Percentiles rank a stretch among this genome's conserved stretches.
These are phyloP conservation scores for Cytospora paraplurivora DNA, from an alignment of 2,329 filamentous ascomycete genomes.

Conservation along the genomic window DNA sequence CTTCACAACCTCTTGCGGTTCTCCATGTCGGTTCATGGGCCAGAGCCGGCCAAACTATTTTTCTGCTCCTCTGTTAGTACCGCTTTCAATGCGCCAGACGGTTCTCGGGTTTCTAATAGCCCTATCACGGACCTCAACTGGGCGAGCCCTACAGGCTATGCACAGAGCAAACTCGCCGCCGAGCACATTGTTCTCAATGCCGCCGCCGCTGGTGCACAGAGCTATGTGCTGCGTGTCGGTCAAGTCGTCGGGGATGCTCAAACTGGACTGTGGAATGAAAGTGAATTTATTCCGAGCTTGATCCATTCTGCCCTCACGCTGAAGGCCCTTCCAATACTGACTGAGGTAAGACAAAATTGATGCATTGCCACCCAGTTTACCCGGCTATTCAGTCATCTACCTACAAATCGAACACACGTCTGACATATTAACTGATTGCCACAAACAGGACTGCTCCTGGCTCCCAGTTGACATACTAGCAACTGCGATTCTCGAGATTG, in stretches of 20 bases:
- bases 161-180: conserved; percentile 41
- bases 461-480: not conserved
- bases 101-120: conserved; percentile 37
- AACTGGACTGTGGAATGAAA: conserved; percentile 36
- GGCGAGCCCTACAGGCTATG: conserved; percentile 39
- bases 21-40: conserved; percentile 35
- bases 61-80: conserved; percentile 45
- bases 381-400: too few species aligned
- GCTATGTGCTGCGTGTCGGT: conserved; percentile 40
- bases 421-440: too few species aligned
- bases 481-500: conserved; percentile 1
- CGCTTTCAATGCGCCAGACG: conserved; percentile 35
- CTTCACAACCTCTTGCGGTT: conserved; percentile 44
- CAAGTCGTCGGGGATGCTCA: conserved; percentile 40
- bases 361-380: too few species aligned
- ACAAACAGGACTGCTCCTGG: not conserved
- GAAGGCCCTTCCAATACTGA: too few species aligned
- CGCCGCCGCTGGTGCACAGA: conserved; percentile 34
- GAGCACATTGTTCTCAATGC: conserved; percentile 41
- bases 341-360: too few species aligned
- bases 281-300: conserved; percentile 34
- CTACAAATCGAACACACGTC: too few species aligned
- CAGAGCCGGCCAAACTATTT: conserved; percentile 38
- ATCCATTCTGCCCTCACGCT: not conserved
- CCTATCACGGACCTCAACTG: conserved; percentile 35